Evolutionary conservation across 805 yeast species (phyloP).

Genomic region (Saturnispora ahearnii): DNA sequence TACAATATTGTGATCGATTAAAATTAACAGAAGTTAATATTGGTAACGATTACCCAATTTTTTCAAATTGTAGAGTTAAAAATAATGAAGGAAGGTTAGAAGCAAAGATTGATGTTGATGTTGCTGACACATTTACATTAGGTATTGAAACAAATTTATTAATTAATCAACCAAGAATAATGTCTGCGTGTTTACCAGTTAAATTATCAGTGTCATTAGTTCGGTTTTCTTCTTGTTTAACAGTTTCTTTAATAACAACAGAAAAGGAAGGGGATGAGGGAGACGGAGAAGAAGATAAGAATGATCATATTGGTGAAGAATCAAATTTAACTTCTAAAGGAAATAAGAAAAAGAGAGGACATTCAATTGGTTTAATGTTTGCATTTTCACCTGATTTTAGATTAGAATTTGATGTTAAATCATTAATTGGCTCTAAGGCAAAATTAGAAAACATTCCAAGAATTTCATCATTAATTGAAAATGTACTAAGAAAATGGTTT

Average conservation of each 20-base stretch:
- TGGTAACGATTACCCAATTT: slow-evolving; percentile 92
- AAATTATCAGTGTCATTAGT: slow-evolving; percentile 79
- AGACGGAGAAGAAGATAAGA: slow-evolving; percentile 6
- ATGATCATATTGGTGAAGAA: not conserved
- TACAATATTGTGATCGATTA: slow-evolving; percentile 66
- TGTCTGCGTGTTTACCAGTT: slow-evolving; percentile 82
- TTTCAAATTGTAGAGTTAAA: slow-evolving; percentile 81
- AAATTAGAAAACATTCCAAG: slow-evolving; percentile 91
- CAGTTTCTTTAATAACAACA: slow-evolving; percentile 55
- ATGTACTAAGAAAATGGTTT: slow-evolving; percentile 78
- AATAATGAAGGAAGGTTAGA: slow-evolving; percentile 47
- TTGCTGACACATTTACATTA: slow-evolving; percentile 76
- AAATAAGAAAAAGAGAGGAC: slow-evolving; percentile 4
- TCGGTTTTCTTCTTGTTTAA: slow-evolving; percentile 81
- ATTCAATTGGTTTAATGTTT: slow-evolving; percentile 64
- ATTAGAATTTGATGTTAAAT: slow-evolving; percentile 79
- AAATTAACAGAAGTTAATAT: slow-evolving; percentile 80
- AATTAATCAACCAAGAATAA: slow-evolving; percentile 73
- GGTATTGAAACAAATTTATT: slow-evolving; percentile 76
- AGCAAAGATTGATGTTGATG: slow-evolving; percentile 85
- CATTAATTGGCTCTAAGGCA: slow-evolving; percentile 87
- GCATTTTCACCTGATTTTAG: slow-evolving; percentile 89
- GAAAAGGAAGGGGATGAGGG: slow-evolving; percentile 20
- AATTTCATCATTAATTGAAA: slow-evolving; percentile 75
- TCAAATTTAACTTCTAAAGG: not conserved